Percentiles rank a stretch among this genome's conserved stretches.
phyloP scores from a whole-genome alignment of 371 early-diverging fungal genomes.

The Phascolomyces articulosus region DNA sequence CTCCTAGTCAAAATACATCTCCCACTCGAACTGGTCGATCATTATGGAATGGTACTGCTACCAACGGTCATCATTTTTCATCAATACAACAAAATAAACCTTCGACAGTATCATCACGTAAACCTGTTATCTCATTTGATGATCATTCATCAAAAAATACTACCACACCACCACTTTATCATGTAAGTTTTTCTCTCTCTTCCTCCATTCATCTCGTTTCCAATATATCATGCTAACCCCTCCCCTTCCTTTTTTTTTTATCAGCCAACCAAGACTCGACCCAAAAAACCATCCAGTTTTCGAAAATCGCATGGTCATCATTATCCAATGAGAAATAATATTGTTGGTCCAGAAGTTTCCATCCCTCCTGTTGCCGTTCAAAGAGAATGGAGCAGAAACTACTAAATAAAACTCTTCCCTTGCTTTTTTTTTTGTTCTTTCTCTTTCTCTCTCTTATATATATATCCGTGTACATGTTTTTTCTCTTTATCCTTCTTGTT shows the following conservation, averaged over 20 bases:
- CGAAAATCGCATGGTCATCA: slow-evolving; percentile 6
- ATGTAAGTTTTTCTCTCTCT: slow-evolving; percentile 2
- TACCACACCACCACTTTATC: slow-evolving; percentile 1
- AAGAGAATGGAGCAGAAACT: not conserved
- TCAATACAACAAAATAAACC: not conserved
- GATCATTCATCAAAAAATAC: not conserved
- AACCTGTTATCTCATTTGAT: not conserved
- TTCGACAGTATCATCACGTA: not conserved
- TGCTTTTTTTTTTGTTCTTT: not conserved
- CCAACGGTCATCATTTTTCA: too few relatives aligned
- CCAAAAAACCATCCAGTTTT: slow-evolving; percentile 19
- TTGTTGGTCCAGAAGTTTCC: slow-evolving; percentile 4
- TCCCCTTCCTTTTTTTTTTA: not conserved
- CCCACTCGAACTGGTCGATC: not conserved
- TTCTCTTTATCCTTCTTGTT: not conserved
- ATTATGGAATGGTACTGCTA: too few relatives aligned
- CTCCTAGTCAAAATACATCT: not conserved
- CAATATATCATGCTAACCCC: not conserved
- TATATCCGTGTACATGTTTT: not conserved
- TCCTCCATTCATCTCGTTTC: not conserved
- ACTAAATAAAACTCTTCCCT: not conserved
- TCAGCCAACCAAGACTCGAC: slow-evolving; percentile 17
- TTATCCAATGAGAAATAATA: not conserved
- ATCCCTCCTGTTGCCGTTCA: slow-evolving; percentile 10
- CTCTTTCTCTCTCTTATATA: not conserved